Evolutionary conservation across 495 filamentous ascomycete genomes (phyloP).

Genomic region (Thozetella sp.): DNA sequence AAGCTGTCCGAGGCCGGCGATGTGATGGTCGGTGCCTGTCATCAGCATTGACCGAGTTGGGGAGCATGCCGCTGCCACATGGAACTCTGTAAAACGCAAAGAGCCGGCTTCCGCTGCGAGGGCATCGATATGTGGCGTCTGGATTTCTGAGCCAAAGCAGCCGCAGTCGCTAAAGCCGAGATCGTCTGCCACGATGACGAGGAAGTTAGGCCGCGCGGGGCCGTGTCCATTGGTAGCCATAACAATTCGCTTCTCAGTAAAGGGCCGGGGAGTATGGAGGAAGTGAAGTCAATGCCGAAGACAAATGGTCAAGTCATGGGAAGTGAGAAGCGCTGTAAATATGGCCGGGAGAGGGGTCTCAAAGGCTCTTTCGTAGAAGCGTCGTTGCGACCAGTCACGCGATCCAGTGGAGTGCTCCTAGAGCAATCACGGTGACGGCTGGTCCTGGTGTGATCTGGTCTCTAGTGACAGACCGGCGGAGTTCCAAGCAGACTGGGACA

Average conservation of each 20-base stretch:
- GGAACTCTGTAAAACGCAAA: slow-evolving; percentile 64
- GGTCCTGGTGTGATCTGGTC: too few species aligned
- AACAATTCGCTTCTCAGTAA: too few species aligned
- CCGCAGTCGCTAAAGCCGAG: slow-evolving; percentile 64
- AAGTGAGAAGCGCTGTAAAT: too few species aligned
- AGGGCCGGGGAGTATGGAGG: too few species aligned
- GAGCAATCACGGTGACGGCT: too few species aligned
- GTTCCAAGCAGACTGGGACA: too few species aligned
- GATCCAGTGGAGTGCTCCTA: too few species aligned
- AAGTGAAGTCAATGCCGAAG: background rate
- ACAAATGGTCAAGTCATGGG: too few species aligned
- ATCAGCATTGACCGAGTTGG: slow-evolving; percentile 65
- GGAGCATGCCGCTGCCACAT: slow-evolving; percentile 66
- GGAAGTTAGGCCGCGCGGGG: slow-evolving; percentile 58
- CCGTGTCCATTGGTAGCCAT: background rate
- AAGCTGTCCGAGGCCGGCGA: slow-evolving; percentile 50
- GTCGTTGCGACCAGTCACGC: too few species aligned
- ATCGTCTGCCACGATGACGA: slow-evolving; percentile 65
- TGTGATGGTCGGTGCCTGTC: slow-evolving; percentile 56
- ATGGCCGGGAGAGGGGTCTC: too few species aligned
- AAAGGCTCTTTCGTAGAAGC: too few species aligned
- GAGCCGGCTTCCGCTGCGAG: slow-evolving; percentile 49
- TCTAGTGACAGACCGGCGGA: too few species aligned
- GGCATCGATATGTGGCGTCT: slow-evolving; percentile 61
- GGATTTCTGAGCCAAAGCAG: slow-evolving; percentile 65